phyloP scores from a whole-genome alignment of 1,284 basidiomycete genomes.

The Tilletia caries region DNA sequence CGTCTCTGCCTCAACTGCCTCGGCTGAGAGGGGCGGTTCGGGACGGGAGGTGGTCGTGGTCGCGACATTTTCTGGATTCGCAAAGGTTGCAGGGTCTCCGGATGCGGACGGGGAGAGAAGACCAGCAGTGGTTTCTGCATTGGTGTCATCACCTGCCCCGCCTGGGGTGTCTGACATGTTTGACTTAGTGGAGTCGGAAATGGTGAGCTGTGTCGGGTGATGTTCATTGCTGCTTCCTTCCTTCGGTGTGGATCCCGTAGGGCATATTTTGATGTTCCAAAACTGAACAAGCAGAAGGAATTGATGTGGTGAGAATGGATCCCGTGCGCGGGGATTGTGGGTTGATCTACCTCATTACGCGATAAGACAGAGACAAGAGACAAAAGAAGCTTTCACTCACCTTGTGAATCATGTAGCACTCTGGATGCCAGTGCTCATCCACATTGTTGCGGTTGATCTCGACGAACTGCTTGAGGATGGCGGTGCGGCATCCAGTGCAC shows the following conservation, averaged over 20 bases:
- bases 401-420: slow-evolving; percentile 99
- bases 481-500: slow-evolving; percentile 93
- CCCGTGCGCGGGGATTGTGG: neutral
- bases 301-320: neutral
- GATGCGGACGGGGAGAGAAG: neutral
- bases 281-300: slow-evolving; percentile 62
- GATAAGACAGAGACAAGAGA: neutral
- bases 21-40: slow-evolving; percentile 24
- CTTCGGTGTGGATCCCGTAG: slow-evolving; percentile 41
- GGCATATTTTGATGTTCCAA: slow-evolving; percentile 90
- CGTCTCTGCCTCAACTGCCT: slow-evolving; percentile 62
- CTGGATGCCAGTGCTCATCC: slow-evolving; percentile 99
- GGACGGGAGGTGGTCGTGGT: neutral
- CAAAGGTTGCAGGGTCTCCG: neutral
- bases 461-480: slow-evolving; percentile 99
- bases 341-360: neutral
- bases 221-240: slow-evolving; percentile 23
- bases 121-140: neutral
- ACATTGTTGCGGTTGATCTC: slow-evolving; percentile 97
- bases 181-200: neutral
- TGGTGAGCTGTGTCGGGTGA: slow-evolving; percentile 5
- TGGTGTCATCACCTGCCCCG: neutral
- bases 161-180: neutral
- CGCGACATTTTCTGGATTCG: neutral
- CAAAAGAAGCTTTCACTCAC: slow-evolving; percentile 4